phyloP scores from a whole-genome alignment of 164 flowering plant genomes.

The Liquidambar formosana region DNA sequence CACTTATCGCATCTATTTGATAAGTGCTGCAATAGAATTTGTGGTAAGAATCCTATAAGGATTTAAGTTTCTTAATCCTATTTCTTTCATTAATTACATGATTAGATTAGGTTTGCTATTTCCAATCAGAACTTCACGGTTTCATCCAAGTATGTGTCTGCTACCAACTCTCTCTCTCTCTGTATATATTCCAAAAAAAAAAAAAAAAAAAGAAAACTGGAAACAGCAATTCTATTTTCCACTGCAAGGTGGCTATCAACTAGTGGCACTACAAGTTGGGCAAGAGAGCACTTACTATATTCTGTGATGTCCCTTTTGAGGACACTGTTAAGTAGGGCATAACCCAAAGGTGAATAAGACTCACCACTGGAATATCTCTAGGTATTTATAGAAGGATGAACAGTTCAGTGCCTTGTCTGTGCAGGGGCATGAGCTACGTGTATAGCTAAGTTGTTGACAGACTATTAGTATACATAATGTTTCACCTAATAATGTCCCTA shows the following conservation, averaged over 20 bases:
- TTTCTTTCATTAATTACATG: too few relatives aligned
- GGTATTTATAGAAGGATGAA: neutral
- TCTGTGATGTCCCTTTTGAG: neutral
- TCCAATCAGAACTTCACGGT: too few relatives aligned
- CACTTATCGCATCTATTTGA: slow-evolving; percentile 55
- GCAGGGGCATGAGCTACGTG: neutral
- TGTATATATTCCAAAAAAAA: too few relatives aligned
- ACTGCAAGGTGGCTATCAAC: neutral
- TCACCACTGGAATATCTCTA: neutral
- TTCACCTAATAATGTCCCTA: neutral
- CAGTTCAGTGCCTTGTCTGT: neutral
- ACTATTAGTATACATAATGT: neutral
- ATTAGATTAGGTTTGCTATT: too few relatives aligned
- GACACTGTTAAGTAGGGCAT: neutral
- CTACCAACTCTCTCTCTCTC: too few relatives aligned
- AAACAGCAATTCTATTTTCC: neutral
- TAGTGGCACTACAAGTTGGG: neutral
- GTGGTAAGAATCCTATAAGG: slow-evolving; percentile 39
- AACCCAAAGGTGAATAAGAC: neutral
- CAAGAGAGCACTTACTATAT: neutral
- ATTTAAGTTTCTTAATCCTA: too few relatives aligned
- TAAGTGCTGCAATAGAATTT: slow-evolving; percentile 62
- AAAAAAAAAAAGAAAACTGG: too few relatives aligned
- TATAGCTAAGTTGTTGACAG: too few relatives aligned
- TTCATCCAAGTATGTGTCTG: too few relatives aligned